Base-by-base conservation (phyloP, 1,284 basidiomycete genomes). In the Irpex rosettiformis region DNA sequence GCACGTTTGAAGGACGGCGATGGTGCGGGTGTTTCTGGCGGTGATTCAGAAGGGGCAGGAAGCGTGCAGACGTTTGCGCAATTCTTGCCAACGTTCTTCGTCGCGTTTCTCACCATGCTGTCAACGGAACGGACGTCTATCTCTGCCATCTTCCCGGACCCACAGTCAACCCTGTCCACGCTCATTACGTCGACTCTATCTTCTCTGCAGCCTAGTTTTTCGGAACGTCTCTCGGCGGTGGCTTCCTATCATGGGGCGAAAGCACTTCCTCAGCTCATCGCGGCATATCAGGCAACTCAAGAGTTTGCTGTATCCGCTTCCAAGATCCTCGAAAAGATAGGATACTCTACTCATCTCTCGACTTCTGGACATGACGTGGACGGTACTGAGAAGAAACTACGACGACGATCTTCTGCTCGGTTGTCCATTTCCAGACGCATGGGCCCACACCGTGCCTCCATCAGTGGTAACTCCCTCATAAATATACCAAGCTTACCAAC, bases 111-210 rank as follows among this genome's bases (percentile, higher is more conserved):
- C 40, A 67, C 78, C 0, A 75, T 93, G 47, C 77, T 95, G 11
- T 80, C 86, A 42, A 77, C 81, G 18, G 94, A 96, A 71, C 81
- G 89, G 28, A 75, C 80, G 2, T 85, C 88, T 48, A 85, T 94
- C 56, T 85, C 90, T 1, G 79, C 84, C 45, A 93, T 97, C 65
- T 94, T 94, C 72, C 90, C 86, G 0, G 85, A 94, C 66, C 88
- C 92, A 13, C 78, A 83, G 56, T 71, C 76, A 18, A 90, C 91
- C 0, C 79, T 97, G 4, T 88, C 91, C 0, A 79, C 84, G 18
- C 88, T 97, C 68, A 86, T 96, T 61, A 87, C 88, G 25, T 88
- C 90, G 13, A 89, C 88, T 2, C 76, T 96, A 49, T 87, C 89
- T 28, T 79, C 81, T 24, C 81, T 97, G 5, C 83, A 88, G 52